Evolutionary conservation across 2,329 filamentous ascomycete genomes (phyloP).

Genomic region (Colletotrichum gigasporum): DNA sequence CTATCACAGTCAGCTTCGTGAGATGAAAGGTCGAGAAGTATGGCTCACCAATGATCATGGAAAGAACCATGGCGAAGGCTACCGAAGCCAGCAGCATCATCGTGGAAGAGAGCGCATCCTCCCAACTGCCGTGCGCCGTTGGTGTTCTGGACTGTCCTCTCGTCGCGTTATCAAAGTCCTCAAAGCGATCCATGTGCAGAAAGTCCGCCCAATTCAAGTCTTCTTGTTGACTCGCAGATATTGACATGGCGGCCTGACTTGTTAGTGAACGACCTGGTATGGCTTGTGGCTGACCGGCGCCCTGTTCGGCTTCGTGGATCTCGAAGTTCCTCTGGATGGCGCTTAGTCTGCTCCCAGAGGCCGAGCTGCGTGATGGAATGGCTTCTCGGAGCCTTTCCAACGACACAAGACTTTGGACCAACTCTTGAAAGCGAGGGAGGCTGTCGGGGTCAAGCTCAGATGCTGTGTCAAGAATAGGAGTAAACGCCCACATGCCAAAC

Average conservation of each 20-base stretch:
- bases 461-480: background rate
- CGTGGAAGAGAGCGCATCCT: slow-evolving; percentile 28
- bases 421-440: slow-evolving; percentile 33
- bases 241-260: background rate
- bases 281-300: background rate
- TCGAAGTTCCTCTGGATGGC: slow-evolving; percentile 24
- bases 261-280: slow-evolving; percentile 9
- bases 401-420: slow-evolving; percentile 37
- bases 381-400: slow-evolving; percentile 8
- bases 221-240: background rate
- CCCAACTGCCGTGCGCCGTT: background rate
- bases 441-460: slow-evolving; percentile 4
- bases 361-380: background rate
- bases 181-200: slow-evolving; percentile 24
- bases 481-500: slow-evolving; percentile 35
- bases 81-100: slow-evolving; percentile 32
- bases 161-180: slow-evolving; percentile 8
- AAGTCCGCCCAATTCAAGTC: slow-evolving; percentile 16
- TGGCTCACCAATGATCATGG: slow-evolving; percentile 18
- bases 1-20: background rate
- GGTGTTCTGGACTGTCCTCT: background rate
- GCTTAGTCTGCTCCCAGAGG: slow-evolving; percentile 18
- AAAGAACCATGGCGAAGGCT: slow-evolving; percentile 28
- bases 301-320: slow-evolving; percentile 1
- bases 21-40: no score